These are phyloP conservation scores for Linderina pennispora DNA, from an alignment of 192 early-diverging fungal species.

Conservation along the genomic window DNA sequence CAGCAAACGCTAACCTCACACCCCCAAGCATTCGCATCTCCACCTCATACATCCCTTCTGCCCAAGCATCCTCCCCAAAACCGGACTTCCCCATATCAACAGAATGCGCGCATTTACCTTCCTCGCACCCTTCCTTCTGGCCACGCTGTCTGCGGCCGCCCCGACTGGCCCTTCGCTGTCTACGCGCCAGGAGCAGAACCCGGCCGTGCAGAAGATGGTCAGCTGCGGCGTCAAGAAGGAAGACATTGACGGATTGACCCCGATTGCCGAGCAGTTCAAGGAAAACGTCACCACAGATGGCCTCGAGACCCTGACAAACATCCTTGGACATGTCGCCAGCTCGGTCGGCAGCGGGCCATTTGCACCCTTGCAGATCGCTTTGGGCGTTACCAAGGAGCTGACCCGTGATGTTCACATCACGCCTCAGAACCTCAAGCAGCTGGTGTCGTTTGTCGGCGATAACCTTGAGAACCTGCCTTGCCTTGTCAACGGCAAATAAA, in stretches of 20 bases:
- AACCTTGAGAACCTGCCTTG: neutral
- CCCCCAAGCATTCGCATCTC: no score
- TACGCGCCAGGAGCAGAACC: neutral
- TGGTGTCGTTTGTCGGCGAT: neutral
- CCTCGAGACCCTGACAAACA: neutral
- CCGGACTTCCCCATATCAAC: no score
- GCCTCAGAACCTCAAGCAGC: neutral
- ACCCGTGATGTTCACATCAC: neutral
- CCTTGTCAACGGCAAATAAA: neutral
- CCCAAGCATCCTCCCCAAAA: no score
- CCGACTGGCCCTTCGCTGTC: neutral
- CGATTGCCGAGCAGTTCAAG: neutral
- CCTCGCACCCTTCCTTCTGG: neutral
- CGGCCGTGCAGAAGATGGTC: neutral
- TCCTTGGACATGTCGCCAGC: neutral
- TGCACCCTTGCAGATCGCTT: neutral
- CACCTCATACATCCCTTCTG: no score
- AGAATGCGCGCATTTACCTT: no score
- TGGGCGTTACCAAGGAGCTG: neutral
- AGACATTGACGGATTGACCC: neutral
- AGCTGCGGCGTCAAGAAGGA: neutral
- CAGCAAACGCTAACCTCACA: no score
- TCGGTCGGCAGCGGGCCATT: neutral
- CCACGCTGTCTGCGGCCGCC: neutral
- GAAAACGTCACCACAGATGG: neutral